Conservation (phyloP, 805 yeast genomes). For the Pichia scutulata region DNA sequence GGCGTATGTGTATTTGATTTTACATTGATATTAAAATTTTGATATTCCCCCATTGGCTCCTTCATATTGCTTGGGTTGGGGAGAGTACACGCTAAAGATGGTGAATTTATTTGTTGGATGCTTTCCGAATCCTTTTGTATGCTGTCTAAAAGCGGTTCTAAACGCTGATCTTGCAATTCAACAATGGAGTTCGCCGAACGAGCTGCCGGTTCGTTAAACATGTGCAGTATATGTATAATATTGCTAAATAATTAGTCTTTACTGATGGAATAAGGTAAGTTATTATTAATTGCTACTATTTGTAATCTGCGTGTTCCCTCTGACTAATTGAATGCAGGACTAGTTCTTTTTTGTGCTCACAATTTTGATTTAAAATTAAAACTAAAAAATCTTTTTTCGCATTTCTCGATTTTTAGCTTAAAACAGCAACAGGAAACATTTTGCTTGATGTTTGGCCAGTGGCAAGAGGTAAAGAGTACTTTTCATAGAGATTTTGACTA, state of each 20-base stretch:
- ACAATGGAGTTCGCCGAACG: not conserved
- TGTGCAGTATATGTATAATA: not conserved
- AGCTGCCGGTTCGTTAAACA: not conserved
- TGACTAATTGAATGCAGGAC: not conserved
- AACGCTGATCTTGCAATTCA: not conserved
- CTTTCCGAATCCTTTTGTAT: not conserved
- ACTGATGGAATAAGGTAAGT: not conserved
- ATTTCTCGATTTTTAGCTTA: not conserved
- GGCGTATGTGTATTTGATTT: slow-evolving; percentile 5
- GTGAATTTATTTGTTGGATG: not conserved
- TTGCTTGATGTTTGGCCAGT: not conserved
- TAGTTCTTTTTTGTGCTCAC: not conserved
- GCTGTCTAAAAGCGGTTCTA: not conserved
- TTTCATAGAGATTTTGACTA: not conserved
- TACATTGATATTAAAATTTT: not conserved
- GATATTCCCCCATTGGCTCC: not conserved
- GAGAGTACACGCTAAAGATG: not conserved
- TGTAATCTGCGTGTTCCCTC: not conserved
- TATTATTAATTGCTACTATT: no score
- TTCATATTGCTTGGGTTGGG: not conserved
- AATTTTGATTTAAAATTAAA: not conserved
- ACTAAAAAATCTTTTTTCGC: not conserved
- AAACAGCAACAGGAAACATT: not conserved
- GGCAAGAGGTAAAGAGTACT: not conserved
- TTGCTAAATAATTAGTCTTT: not conserved